Base-by-base conservation (phyloP, 1,139 yeast genomes). In the Hyphopichia pseudoburtonii region DNA sequence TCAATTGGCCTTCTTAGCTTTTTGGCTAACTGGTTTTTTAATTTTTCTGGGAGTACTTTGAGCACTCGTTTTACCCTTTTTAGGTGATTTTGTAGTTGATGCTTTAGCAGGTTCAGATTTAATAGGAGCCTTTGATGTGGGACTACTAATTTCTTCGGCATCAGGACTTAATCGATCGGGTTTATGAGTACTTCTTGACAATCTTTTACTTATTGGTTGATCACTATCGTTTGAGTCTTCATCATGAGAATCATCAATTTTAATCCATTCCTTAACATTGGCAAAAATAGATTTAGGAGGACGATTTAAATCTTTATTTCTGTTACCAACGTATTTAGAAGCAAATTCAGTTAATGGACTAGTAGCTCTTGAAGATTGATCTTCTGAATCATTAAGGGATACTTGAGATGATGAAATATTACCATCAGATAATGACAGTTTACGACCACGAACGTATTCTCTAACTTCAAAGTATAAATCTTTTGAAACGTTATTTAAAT, bases 401-500 rank as follows among this genome's bases (percentile, higher is more conserved):
- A 21, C 10, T 21, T 7, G 10, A 4, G 28, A 31, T 9, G 35
- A 16, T 9, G 37, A 33, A 14, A 5, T 33, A 35, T 30, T 6
- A 27, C 22, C 18, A 9, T 28, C 15, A 16, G 10, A 14, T 15
- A 32, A 22, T 15, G 15, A 10, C 58, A 59, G 68, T 66, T 71
- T 76, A 56, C 70, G 70, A 8, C 77, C 73, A 46, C 79, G 69
- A 57, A 88, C 65, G 50, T 84, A 80, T 56, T 85, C 92, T 46
- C 92, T 69, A 24, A 85, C 86, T 59, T 89, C 95, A 47, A 86
- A 81, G 59, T 88, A 87, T 40, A 88, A 66, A 59, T 88, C 96
- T 52, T 81, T 79, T 12, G 95, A 83, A 6, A 84, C 85, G 48
- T 78, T 80, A 57, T 86, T 86, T 48, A 86, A 64, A 53, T 80